A percentile compares a stretch with the other conserved stretches of the same genome.
phyloP scores from a whole-genome alignment of 768 basidiomycete species.

The Termitomyces heimii region DNA sequence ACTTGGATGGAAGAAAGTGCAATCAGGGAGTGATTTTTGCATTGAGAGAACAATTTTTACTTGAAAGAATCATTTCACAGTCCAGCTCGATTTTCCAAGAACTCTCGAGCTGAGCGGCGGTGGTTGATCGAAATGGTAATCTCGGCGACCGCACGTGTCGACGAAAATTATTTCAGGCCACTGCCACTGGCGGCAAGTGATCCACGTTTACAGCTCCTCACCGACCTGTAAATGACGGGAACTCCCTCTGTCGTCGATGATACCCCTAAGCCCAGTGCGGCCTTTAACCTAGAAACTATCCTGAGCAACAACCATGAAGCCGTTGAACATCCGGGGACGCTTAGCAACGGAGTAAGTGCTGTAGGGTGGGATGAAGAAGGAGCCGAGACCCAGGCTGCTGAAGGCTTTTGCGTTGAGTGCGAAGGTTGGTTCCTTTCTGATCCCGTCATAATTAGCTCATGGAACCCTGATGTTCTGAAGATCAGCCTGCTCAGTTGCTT shows the following conservation, averaged over 20 bases:
- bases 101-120: no score
- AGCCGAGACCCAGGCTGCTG: slow-evolving; percentile 35
- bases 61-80: background rate
- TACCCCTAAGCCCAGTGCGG: slow-evolving; percentile 3
- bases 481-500: slow-evolving; percentile 74
- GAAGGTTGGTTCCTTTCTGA: slow-evolving; percentile 50
- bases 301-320: slow-evolving; percentile 57
- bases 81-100: background rate
- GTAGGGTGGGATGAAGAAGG: slow-evolving; percentile 70
- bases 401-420: slow-evolving; percentile 79
- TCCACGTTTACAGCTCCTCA: slow-evolving; percentile 3
- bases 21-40: background rate
- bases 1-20: background rate
- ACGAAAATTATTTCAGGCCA: background rate
- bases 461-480: slow-evolving; percentile 28
- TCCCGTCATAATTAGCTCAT: background rate
- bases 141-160: slow-evolving; percentile 7
- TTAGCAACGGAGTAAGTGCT: slow-evolving; percentile 24
- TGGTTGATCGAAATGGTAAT: background rate
- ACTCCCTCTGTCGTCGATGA: slow-evolving; percentile 1
- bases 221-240: slow-evolving; percentile 5
- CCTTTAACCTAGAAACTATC: slow-evolving; percentile 67
- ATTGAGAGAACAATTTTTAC: no score
- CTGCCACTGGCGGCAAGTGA: background rate
- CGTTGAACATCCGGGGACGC: slow-evolving; percentile 49